Conservation (phyloP, 164 flowering plant genomes). For the Tetrastigma voinierianum region DNA sequence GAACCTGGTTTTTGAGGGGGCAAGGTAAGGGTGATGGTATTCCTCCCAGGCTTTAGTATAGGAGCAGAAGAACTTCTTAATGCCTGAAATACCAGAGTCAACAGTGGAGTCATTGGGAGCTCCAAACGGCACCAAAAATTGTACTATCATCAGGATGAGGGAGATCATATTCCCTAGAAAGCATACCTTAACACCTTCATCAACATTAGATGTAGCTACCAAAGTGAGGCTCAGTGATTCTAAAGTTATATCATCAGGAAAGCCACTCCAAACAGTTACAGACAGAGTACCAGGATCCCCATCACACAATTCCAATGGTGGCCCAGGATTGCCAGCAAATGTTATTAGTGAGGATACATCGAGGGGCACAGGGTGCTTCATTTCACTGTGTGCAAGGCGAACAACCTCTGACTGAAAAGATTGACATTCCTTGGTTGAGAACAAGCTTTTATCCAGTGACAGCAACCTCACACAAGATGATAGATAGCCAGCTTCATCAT, state of each 20-base stretch:
- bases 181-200: constrained; percentile 89
- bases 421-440: constrained; percentile 79
- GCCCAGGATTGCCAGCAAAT: constrained; percentile 91
- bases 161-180: neutral
- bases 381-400: constrained; percentile 91
- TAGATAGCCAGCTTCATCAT: constrained; percentile 95
- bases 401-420: constrained; percentile 90
- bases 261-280: constrained; percentile 96
- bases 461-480: constrained; percentile 93
- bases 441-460: constrained; percentile 81
- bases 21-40: constrained; percentile 61
- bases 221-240: constrained; percentile 86
- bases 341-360: constrained; percentile 95
- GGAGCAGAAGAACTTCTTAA: constrained; percentile 64
- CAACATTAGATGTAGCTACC: constrained; percentile 70
- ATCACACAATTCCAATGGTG: constrained; percentile 87
- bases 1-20: constrained; percentile 97
- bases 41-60: constrained; percentile 75
- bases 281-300: constrained; percentile 92
- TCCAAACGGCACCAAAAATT: neutral
- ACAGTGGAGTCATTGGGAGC: neutral
- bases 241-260: constrained; percentile 95
- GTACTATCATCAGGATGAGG: neutral
- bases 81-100: constrained; percentile 45
- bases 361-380: constrained; percentile 90